Evolutionary conservation across 306 rosid species (phyloP), one percentile per base, ranked within the genome.

Genomic region (Cicer cuneatum): DNA sequence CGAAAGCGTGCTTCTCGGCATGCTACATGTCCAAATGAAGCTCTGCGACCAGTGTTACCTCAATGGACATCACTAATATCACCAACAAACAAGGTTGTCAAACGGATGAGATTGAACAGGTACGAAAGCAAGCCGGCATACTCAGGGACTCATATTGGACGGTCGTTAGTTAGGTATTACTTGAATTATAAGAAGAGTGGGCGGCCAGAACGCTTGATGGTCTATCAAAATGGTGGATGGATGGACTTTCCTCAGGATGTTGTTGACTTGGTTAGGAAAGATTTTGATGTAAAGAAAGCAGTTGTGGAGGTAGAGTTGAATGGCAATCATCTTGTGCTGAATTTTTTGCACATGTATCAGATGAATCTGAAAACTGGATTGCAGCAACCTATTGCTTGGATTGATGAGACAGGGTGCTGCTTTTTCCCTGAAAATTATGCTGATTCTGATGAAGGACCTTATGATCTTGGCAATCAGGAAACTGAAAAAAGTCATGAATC

Each of bases 361-460:
- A 63, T 94, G 88, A 87, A 94, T 86, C 68, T 91, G 83, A 71
- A 85, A 80, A 80, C 95, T 39, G 97, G 93, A 10, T 70, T 72
- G 68, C 90, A 82, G 47, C 81, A 85, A 35, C 93, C 92, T 70
- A 86, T 94, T 60, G 98, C 95, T 14, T 94, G 97, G 96, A 94
- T 94, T 71, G 98, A 94, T 80, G 95, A 88, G 72, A 74, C 86
- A 18, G 96, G 89, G 46, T 37, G 52, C 54, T 94, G 97, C 85
- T 94, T 90, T 86, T 94, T 94, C 84, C 98, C 98, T 5, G 96
- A 91, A 83, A 74, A 73, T 59, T 88, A 49, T 85, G 72, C 78
- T 39, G 58, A 78, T 37, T 81, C 84, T 18, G 78, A 77, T 19
- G 84, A 81, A 59, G 86, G 75, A 41, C 71, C 76, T 8, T 8